Conservation (phyloP, 768 basidiomycete genomes). For the Mycena vitilis region DNA sequence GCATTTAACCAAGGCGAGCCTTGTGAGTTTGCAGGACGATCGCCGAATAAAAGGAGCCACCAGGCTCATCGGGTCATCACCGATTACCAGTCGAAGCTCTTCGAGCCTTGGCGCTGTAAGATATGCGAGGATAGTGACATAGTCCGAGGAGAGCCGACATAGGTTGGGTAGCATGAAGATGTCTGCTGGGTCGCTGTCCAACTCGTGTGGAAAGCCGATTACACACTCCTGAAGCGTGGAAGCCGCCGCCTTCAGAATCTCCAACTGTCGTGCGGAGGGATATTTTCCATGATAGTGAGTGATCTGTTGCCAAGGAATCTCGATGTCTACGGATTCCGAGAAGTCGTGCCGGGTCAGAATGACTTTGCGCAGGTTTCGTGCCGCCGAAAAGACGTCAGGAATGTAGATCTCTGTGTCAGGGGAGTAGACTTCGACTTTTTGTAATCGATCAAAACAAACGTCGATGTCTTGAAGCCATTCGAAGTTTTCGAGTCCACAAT, state of each 20-base stretch:
- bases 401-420: not conserved
- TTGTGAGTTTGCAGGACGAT: constrained; percentile 2
- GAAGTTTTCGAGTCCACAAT: not conserved
- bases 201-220: not conserved
- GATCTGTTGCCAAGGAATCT: not conserved
- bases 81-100: not conserved
- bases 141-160: not conserved
- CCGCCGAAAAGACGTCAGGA: not conserved
- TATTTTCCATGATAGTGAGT: not conserved
- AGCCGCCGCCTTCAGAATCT: not conserved
- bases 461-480: not conserved
- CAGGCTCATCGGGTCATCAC: not conserved
- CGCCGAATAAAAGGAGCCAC: not conserved
- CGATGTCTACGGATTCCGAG: not conserved
- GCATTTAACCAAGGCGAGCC: not conserved
- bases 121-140: not conserved
- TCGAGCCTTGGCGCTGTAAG: not conserved
- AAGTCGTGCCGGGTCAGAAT: not conserved
- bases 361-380: not conserved
- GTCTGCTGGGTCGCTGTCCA: not conserved
- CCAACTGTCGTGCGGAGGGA: not conserved
- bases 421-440: not conserved
- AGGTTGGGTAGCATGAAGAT: not conserved
- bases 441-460: not conserved
- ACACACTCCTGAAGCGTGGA: not conserved